These are phyloP conservation scores for Sphaceloma murrayae DNA, from an alignment of 2,329 filamentous ascomycete species.

Conservation along the genomic window DNA sequence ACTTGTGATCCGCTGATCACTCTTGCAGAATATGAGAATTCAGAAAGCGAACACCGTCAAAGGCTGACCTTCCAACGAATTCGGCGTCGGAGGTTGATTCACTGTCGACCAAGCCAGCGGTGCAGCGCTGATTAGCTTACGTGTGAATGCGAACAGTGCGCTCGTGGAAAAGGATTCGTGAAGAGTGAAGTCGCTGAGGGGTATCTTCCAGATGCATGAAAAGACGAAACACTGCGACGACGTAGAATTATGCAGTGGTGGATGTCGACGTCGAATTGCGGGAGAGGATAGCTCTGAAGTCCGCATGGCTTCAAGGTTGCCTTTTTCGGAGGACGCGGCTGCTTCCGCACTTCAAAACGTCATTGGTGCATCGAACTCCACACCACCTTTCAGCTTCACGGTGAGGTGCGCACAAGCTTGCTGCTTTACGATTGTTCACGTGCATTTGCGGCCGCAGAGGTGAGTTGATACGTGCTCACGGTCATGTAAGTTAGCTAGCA, in stretches of 20 bases:
- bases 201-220: conserved; percentile 13
- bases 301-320: conserved; percentile 6
- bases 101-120: conserved; percentile 10
- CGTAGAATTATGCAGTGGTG: conserved; percentile 1
- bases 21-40: too few relatives aligned
- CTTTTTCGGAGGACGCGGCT: conserved; percentile 12
- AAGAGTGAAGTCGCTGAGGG: conserved; percentile 7
- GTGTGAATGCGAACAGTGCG: not conserved
- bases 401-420: too few relatives aligned
- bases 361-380: conserved; percentile 2
- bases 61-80: not conserved
- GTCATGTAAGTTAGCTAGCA: too few relatives aligned
- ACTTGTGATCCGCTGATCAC: too few relatives aligned
- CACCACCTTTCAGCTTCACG: not conserved
- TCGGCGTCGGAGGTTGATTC: conserved; percentile 8
- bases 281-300: conserved; percentile 2
- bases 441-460: too few relatives aligned
- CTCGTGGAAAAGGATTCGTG: not conserved
- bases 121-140: conserved; percentile 4
- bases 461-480: too few relatives aligned
- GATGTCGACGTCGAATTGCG: conserved; percentile 1
- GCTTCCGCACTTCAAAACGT: conserved; percentile 8
- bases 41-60: not conserved
- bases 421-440: too few relatives aligned
- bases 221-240: conserved; percentile 12